Conservation (phyloP, 2,329 filamentous ascomycete genomes). For the Didymella glomerata region DNA sequence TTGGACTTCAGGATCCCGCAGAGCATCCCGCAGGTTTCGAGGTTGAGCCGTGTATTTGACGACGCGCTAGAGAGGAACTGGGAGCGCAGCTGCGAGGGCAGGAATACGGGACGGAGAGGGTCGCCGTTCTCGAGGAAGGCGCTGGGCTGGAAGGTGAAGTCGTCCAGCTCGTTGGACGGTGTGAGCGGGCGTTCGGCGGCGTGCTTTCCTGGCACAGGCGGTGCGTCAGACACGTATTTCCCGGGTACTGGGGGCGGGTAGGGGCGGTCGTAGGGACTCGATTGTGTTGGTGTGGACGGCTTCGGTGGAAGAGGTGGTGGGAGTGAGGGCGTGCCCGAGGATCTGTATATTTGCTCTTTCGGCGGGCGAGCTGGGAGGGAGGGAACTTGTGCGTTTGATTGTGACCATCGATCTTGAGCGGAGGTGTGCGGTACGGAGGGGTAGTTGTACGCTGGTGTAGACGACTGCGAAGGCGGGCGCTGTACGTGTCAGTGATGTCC, state of each 20-base stretch:
- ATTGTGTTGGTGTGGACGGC: conserved; percentile 30
- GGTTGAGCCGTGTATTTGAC: conserved; percentile 78
- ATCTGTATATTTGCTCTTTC: conserved; percentile 40
- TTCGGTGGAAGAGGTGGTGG: conserved; percentile 45
- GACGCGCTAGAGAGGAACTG: conserved; percentile 78
- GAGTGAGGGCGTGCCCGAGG: conserved; percentile 33
- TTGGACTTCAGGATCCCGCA: conserved; percentile 92
- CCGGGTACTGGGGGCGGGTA: conserved; percentile 44
- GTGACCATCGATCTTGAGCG: conserved; percentile 46
- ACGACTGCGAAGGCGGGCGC: conserved; percentile 38
- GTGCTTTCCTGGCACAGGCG: conserved; percentile 46
- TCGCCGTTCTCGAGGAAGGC: conserved; percentile 90
- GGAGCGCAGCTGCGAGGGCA: conserved; percentile 77
- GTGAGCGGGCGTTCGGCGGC: conserved; percentile 31
- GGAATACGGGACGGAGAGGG: conserved; percentile 85
- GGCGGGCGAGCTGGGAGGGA: conserved; percentile 53
- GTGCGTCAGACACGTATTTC: conserved; percentile 34
- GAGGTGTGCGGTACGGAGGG: conserved; percentile 55
- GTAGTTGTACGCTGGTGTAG: conserved; percentile 53
- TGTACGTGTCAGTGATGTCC: conserved; percentile 27
- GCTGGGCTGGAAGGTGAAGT: conserved; percentile 81
- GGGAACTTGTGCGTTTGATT: conserved; percentile 24
- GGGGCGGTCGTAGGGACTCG: conserved; percentile 27
- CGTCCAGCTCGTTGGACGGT: conserved; percentile 59
- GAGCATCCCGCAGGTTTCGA: conserved; percentile 95